Evolutionary conservation across 129 eudicot species (phyloP).

Genomic region (Gnaphalium uliginosum): DNA sequence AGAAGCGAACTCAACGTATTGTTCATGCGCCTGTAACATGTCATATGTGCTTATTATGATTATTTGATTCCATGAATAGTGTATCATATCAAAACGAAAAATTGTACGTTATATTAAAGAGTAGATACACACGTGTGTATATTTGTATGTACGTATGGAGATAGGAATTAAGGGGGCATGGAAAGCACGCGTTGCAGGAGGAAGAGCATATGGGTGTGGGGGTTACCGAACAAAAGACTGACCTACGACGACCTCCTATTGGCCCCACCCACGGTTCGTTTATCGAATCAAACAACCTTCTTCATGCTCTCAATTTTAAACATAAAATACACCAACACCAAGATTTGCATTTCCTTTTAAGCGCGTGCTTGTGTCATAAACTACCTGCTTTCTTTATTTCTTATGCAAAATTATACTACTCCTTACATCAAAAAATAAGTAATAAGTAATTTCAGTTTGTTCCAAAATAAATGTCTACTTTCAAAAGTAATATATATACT

Average conservation of each 20-base stretch:
- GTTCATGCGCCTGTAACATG: background rate
- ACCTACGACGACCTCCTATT: conserved; percentile 26
- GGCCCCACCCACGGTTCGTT: conserved; percentile 36
- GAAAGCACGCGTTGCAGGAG: conserved; percentile 74
- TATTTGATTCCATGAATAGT: too few species aligned
- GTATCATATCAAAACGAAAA: too few species aligned
- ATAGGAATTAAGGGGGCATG: conserved; percentile 22
- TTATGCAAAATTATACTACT: too few species aligned
- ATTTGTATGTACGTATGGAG: background rate
- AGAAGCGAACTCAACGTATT: background rate
- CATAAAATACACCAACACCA: conserved; percentile 6
- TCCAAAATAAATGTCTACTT: too few species aligned
- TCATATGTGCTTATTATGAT: too few species aligned
- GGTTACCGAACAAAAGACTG: conserved; percentile 40
- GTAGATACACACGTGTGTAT: background rate
- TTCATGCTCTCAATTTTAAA: background rate
- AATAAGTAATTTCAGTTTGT: too few species aligned
- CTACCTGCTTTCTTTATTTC: background rate
- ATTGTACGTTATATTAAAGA: too few species aligned
- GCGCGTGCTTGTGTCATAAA: background rate
- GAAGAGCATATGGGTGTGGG: conserved; percentile 33
- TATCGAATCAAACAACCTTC: conserved; percentile 19
- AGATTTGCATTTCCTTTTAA: background rate
- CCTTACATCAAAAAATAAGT: too few species aligned
- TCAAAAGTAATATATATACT: too few species aligned